Evolutionary conservation across 148 eudicot genomes (phyloP), one percentile per base, ranked within the genome.

Genomic region (Persicaria maculosa): DNA sequence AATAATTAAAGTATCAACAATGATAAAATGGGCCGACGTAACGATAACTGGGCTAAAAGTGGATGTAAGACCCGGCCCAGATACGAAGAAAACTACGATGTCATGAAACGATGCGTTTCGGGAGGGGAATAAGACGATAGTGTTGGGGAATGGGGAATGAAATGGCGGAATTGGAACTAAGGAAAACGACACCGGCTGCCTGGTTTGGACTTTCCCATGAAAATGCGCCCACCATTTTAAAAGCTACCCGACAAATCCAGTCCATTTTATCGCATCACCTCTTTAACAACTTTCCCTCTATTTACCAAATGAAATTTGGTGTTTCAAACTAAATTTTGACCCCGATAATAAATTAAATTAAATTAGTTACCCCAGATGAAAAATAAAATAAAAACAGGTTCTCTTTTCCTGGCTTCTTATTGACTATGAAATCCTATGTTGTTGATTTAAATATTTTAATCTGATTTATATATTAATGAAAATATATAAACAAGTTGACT

Each of bases 121-220:
- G 43, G 47, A 3, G n/a, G 43, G 47, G 4, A 40, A 65, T n/a
- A 65, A 62, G 70, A 65, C 47, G 19, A 40, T 12, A 36, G 5
- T 14, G 45, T 10, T 31, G 12, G 9, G 6, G 68, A 3, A 5
- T 36, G 68, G 68, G 46, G n/a, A 64, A 14, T 64, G 68, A 31
- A 64, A 64, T 64, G 68, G 44, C 31, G 68, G 17, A 64, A 45
- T 1, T 31, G 40, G 40, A 31, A 31, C 40, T 31, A 31, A 31
- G 40, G 40, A 31, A 31, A 64, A 64, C 12, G 36, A 64, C 68
- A 45, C 45, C 70, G 68, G 68, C 68, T 62, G 70, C 70, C 43
- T 65, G 47, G 8, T 65, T 36, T 65, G 70, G 70, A 40, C 68
- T 25, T 10, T 59, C 4, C 1, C 16, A 62, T 12, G 44, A 58